Conservation (phyloP, 441 rosid species). For the Syzygium syzygioides region DNA sequence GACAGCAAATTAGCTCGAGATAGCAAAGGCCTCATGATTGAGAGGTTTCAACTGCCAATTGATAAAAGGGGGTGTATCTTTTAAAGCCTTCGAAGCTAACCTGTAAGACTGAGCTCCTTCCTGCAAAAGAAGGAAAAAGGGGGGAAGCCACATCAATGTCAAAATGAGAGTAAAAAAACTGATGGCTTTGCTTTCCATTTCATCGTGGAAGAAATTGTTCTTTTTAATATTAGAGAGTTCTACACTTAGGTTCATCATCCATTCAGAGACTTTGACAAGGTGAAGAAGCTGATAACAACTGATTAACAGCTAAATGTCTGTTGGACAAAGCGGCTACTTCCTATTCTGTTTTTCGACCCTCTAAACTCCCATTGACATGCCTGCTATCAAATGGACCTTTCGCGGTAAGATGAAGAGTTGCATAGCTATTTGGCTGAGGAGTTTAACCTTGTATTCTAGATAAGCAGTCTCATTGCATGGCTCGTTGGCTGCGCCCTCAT, state of each 20-base stretch:
- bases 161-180: neutral
- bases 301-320: neutral
- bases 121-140: slow-evolving; percentile 28
- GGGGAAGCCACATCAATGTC: neutral
- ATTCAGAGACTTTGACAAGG: neutral
- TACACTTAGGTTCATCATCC: neutral
- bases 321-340: neutral
- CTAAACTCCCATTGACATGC: neutral
- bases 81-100: slow-evolving; percentile 30
- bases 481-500: slow-evolving; percentile 17
- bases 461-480: slow-evolving; percentile 33
- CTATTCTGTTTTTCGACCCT: neutral
- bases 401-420: neutral
- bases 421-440: neutral
- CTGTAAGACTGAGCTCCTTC: slow-evolving; percentile 49
- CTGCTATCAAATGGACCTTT: neutral
- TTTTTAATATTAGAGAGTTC: neutral
- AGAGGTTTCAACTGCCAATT: slow-evolving; percentile 47
- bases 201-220: neutral
- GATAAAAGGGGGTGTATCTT: slow-evolving; percentile 30
- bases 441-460: slow-evolving; percentile 69
- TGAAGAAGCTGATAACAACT: neutral
- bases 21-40: slow-evolving; percentile 38
- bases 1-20: neutral
- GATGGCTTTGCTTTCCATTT: neutral